Evolutionary conservation across 1,284 basidiomycete species (phyloP), one percentile per base, ranked within the genome.

Genomic region (Leccinum ponderosum): DNA sequence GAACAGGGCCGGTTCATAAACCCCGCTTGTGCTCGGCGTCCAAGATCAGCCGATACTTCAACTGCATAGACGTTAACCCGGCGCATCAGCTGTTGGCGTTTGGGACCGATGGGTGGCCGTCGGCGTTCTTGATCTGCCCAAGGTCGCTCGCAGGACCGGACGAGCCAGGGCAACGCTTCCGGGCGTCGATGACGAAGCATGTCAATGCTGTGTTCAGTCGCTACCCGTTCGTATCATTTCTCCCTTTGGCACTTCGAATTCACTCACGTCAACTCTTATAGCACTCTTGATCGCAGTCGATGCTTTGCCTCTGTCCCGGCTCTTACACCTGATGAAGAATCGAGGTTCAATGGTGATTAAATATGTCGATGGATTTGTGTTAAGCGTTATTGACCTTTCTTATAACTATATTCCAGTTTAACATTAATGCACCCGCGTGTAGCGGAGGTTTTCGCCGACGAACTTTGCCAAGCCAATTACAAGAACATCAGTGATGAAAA

Each of bases 221-320:
- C 20, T 77, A 68, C 59, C 67, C 69, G 76, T 77, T 48, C 14
- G 74, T 14, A 44, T 1, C 0, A 47, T 20, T 44, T 37, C 22
- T 22, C 9, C 44, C n/a, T 39, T 25, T 47, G 2, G 1, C 22
- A 1, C 8, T n/a, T n/a, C n/a, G n/a, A n/a, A n/a, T 3, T 2
- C 8, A 3, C 51, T 70, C 20, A 66, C 20, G 4, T 27, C 42
- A 7, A 27, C n/a, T 29, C 15, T 2, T 55, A 11, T 48, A 72
- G 70, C n/a, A 57, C 64, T 0, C 64, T 72, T 4, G 64, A 74
- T 57, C 69, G 60, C 44, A 61, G 31, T 37, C 57, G 51, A 44
- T 70, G 61, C 47, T 62, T 71, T 14, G 9, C 61, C 2, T 53
- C 65, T 33, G 56, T 62, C 8, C 60, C 65, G 20, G 52, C 51